Evolutionary conservation across 2,329 filamentous ascomycete species (phyloP), one percentile per base, ranked within the genome.

Genomic region (Paecilomyces variotii): DNA sequence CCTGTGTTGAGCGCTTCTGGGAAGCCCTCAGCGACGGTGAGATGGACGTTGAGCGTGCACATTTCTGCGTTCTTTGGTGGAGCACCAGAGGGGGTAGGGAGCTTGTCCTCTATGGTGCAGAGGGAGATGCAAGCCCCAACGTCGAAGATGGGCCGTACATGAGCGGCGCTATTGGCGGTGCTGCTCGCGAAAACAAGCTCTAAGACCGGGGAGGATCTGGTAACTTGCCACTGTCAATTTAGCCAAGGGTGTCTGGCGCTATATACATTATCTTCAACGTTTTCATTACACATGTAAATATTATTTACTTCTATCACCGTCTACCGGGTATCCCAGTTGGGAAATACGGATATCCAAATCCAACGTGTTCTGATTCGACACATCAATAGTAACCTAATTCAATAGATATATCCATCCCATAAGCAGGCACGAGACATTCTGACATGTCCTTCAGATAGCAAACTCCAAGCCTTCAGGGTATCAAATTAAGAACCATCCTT

Each of bases 51-150:
- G 89, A 95, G 70, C 82, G 91, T 60, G 87, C 90, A 5, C 84
- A 87, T 49, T 81, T 89, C 32, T 91, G 88, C 54, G 88, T 96
- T 19, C 84, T 85, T 1, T 97, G 92, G 92, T 96, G 92, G 92
- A 89, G 86, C 75, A 76, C 84, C 71, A 71, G 82, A 59, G 84
- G 84, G 3, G 85, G 85, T 0, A 76, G 82, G 54, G 83, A 86
- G 59, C 72, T 78, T 64, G 77, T 86, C 4, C 63, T 85, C 1
- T 81, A 76, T 68, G 82, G 78, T 0, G 63, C 64, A 4, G 70
- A 70, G 30, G 45, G 62, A 35, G 58, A 45, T 1, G 49, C 27
- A 27, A 6, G 10, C 10, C n/a, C 25, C 12, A 60, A 64, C 35
- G 57, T 4, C 27, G 55, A 27, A 50, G 27, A 54, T 11, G 56